These are phyloP conservation scores for Aspergillus sp. DNA, from an alignment of 2,329 filamentous ascomycete species.

Conservation along the genomic window DNA sequence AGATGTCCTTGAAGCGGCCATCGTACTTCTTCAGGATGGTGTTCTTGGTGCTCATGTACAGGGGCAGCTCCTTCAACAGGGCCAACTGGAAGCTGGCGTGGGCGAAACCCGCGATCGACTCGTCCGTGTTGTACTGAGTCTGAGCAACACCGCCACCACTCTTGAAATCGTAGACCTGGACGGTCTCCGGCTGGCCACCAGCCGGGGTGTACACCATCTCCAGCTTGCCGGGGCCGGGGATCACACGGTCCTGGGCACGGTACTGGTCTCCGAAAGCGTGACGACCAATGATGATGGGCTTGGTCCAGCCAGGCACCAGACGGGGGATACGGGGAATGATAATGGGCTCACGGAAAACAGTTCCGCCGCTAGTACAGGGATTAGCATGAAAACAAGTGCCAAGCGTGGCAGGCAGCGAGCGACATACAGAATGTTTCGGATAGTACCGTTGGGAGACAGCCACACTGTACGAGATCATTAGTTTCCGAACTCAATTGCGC, in stretches of 20 bases:
- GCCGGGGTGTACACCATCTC: constrained; percentile 91
- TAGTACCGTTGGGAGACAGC: constrained; percentile 94
- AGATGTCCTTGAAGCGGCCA: constrained; percentile 98
- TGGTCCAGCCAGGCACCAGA: constrained; percentile 95
- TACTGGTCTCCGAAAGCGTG: constrained; percentile 99
- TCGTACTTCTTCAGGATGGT: constrained; percentile 99
- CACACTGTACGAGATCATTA: constrained; percentile 65
- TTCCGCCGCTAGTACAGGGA: constrained; percentile 64
- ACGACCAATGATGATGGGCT: constrained; percentile 98
- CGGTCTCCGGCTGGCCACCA: constrained; percentile 74
- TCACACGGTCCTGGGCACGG: constrained; percentile 88
- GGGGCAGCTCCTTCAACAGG: constrained; percentile 78
- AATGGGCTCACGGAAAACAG: constrained; percentile 98
- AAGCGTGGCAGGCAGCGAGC: not conserved
- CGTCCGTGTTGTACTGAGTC: constrained; percentile 97
- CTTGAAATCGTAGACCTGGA: constrained; percentile 86
- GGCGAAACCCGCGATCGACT: constrained; percentile 91
- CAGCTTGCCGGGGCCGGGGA: constrained; percentile 79
- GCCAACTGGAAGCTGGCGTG: constrained; percentile 97
- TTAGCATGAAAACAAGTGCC: constrained; percentile 15
- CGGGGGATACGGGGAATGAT: constrained; percentile 91
- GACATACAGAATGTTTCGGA: constrained; percentile 62
- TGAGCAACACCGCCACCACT: constrained; percentile 80
- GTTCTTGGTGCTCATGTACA: constrained; percentile 99
- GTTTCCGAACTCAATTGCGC: not conserved